Conservation (phyloP, 345 rosid species). For the Eucalyptus decipiens region DNA sequence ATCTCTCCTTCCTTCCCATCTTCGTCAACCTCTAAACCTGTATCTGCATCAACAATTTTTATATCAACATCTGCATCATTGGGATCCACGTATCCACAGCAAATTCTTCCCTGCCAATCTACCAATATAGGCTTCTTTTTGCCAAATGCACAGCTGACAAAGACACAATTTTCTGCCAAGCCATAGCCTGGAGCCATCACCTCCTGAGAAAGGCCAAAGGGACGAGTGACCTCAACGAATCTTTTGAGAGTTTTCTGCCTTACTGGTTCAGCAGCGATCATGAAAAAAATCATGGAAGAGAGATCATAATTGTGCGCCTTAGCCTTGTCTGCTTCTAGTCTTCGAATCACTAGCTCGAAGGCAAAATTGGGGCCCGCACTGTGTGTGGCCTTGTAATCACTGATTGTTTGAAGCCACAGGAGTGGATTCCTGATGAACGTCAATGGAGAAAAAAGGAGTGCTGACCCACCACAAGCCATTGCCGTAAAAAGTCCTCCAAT, state of each 20-base stretch:
- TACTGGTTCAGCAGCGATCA: conserved; percentile 73
- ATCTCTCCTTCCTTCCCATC: conserved; percentile 56
- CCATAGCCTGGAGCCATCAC: conserved; percentile 78
- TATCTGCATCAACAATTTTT: conserved; percentile 37
- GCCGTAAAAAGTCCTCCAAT: conserved; percentile 66
- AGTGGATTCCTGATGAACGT: conserved; percentile 54
- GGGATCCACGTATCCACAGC: conserved; percentile 38
- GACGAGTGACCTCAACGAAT: conserved; percentile 39
- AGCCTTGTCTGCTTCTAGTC: conserved; percentile 33
- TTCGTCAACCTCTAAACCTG: conserved; percentile 21
- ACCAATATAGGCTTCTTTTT: conserved; percentile 39
- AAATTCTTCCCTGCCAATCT: conserved; percentile 63
- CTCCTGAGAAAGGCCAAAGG: conserved; percentile 46
- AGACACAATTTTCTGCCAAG: conserved; percentile 67
- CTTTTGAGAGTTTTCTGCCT: conserved; percentile 42
- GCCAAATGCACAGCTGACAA: conserved; percentile 60
- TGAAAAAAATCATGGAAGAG: conserved; percentile 56
- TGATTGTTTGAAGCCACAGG: conserved; percentile 47
- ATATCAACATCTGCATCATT: conserved; percentile 36
- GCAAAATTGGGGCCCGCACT: conserved; percentile 72
- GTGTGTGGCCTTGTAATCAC: conserved; percentile 46
- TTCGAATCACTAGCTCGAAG: conserved; percentile 44
- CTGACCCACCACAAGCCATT: conserved; percentile 49
- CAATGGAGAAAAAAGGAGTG: conserved; percentile 48
- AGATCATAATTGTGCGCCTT: conserved; percentile 27